A percentile compares a stretch with the other conserved stretches of the same genome.
phyloP scores from a whole-genome alignment of 2,329 filamentous ascomycete species.

The Curvularia hawaiiensis region DNA sequence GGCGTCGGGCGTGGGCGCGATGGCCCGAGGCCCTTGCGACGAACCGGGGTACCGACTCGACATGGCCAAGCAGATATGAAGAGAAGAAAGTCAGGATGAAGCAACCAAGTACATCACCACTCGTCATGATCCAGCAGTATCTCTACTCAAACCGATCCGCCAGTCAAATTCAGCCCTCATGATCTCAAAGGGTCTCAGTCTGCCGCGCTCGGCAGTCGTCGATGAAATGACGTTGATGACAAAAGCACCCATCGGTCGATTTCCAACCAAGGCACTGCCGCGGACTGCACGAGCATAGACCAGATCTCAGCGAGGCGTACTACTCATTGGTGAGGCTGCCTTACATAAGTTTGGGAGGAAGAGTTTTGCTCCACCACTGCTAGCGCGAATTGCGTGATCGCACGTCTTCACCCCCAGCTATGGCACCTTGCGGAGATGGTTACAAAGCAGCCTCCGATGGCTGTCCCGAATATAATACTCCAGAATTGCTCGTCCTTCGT shows the following conservation, averaged over 20 bases:
- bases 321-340: conserved; percentile 28
- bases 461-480: conserved; percentile 38
- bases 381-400: conserved; percentile 44
- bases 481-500: conserved; percentile 20
- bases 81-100: conserved; percentile 16
- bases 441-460: conserved; percentile 39
- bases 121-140: neutral
- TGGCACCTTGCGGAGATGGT: conserved; percentile 37
- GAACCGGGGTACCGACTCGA: conserved; percentile 16
- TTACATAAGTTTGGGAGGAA: conserved; percentile 29
- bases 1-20: conserved; percentile 17
- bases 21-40: conserved; percentile 15
- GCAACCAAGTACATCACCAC: neutral
- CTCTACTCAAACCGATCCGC: neutral
- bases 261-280: conserved; percentile 19
- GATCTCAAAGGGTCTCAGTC: conserved; percentile 1
- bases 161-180: conserved; percentile 2
- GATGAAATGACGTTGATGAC: conserved; percentile 25
- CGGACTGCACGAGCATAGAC: conserved; percentile 20
- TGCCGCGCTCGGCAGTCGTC: conserved; percentile 8
- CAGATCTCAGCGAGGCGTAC: conserved; percentile 4
- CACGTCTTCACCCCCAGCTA: conserved; percentile 37
- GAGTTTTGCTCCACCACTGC: conserved; percentile 31
- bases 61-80: conserved; percentile 12
- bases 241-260: conserved; percentile 19